Percentiles rank a stretch among this genome's conserved stretches.
Evolutionary conservation across 495 filamentous ascomycete genomes (phyloP).

Genomic region (Pseudoneurospora amorphoporcata): DNA sequence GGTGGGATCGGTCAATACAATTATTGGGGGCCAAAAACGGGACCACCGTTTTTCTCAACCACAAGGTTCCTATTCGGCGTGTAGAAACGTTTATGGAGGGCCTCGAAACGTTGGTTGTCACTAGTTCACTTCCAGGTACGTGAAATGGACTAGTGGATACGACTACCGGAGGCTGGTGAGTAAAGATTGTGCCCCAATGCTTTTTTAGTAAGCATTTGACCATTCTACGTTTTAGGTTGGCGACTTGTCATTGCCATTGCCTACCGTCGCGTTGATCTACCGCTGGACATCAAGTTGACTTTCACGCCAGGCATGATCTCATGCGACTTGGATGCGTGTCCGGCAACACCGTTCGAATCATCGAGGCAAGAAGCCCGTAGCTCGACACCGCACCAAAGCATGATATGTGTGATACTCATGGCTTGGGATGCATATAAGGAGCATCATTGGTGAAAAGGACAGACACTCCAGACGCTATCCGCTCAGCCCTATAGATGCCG

Average conservation of each 20-base stretch:
- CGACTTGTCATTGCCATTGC: not conserved
- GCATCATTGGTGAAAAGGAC: not conserved
- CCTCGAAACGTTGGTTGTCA: not conserved
- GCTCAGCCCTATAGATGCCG: not conserved
- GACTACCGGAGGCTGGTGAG: not conserved
- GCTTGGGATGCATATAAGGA: not conserved
- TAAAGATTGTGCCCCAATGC: not conserved
- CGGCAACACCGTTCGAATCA: not conserved
- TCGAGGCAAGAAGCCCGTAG: not conserved
- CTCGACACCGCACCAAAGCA: not conserved
- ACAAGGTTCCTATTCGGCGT: not conserved
- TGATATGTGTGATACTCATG: not conserved
- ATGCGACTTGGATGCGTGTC: not conserved
- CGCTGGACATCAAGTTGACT: not conserved
- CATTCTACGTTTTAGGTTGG: not conserved
- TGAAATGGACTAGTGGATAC: not conserved
- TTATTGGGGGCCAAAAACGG: not conserved
- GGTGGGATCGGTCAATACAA: not conserved
- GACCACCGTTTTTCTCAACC: not conserved
- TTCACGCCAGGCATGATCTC: not conserved
- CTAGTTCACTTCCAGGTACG: not conserved
- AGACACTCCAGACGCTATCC: not conserved
- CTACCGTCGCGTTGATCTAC: not conserved
- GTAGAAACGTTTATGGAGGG: not conserved
- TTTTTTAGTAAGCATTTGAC: not conserved